These are phyloP conservation scores for Candida sanyaensis DNA, from an alignment of 1,139 yeast species.

Conservation along the genomic window DNA sequence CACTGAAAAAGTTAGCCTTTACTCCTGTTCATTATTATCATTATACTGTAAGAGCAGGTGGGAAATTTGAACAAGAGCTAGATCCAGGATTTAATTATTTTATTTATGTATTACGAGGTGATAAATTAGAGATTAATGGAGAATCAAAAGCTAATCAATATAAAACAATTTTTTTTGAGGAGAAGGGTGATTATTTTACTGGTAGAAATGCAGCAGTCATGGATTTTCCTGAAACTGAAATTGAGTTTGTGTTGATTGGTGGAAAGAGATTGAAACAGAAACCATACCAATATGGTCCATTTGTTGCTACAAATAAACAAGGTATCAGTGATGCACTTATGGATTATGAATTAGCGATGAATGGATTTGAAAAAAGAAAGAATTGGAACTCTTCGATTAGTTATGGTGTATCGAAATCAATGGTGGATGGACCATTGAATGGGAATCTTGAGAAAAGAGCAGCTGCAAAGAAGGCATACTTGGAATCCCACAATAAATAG, in stretches of 20 bases:
- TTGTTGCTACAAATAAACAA: conserved; percentile 52
- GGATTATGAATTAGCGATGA: conserved; percentile 67
- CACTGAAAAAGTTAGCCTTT: conserved; percentile 73
- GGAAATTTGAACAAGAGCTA: conserved; percentile 60
- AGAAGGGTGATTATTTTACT: conserved; percentile 65
- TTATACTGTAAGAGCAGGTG: conserved; percentile 67
- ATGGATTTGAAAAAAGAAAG: conserved; percentile 73
- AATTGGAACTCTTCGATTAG: conserved; percentile 72
- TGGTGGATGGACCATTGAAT: conserved; percentile 41
- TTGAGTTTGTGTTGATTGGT: conserved; percentile 68
- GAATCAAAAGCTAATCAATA: conserved; percentile 40
- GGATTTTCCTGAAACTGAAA: conserved; percentile 43
- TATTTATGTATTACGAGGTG: conserved; percentile 69
- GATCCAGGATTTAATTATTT: conserved; percentile 73
- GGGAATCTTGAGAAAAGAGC: conserved; percentile 38
- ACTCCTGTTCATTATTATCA: conserved; percentile 83
- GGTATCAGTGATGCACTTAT: conserved; percentile 44
- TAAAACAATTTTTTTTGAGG: conserved; percentile 63
- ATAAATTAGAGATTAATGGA: conserved; percentile 47
- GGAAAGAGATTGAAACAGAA: conserved; percentile 79
- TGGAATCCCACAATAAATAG: conserved; percentile 14
- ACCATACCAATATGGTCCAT: conserved; percentile 87
- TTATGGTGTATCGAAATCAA: conserved; percentile 53
- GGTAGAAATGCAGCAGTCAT: conserved; percentile 54
- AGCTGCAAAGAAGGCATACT: conserved; percentile 27